Percentiles rank a stretch among this genome's conserved stretches.
phyloP scores from a whole-genome alignment of 2,329 filamentous ascomycete species.

The Monosporascus sp. region DNA sequence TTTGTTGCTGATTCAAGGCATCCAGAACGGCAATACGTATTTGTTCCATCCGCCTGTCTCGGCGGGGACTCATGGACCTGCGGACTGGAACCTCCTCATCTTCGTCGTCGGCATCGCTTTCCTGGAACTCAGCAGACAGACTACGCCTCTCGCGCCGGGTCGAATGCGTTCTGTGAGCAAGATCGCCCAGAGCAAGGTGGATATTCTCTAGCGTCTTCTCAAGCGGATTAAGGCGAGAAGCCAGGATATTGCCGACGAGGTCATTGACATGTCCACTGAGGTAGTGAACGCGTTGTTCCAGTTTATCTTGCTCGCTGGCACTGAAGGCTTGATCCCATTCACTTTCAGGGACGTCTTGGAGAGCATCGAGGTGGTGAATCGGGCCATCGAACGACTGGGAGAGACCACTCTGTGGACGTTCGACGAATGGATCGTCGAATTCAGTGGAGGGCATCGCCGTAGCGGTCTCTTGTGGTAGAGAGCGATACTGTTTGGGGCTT shows the following conservation, averaged over 20 bases:
- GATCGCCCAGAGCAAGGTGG: slow-evolving; percentile 59
- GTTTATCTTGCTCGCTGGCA: slow-evolving; percentile 76
- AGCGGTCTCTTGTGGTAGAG: slow-evolving; percentile 41
- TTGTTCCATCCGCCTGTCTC: slow-evolving; percentile 77
- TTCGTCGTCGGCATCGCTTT: slow-evolving; percentile 93
- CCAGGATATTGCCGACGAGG: slow-evolving; percentile 72
- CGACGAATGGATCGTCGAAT: slow-evolving; percentile 59
- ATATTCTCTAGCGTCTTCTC: slow-evolving; percentile 76
- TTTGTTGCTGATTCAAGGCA: slow-evolving; percentile 59
- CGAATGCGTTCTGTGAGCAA: slow-evolving; percentile 51
- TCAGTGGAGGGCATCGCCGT: slow-evolving; percentile 47
- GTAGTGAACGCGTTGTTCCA: slow-evolving; percentile 76
- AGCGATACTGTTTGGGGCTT: slow-evolving; percentile 54
- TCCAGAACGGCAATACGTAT: slow-evolving; percentile 72
- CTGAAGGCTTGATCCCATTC: slow-evolving; percentile 90
- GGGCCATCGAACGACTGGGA: slow-evolving; percentile 48
- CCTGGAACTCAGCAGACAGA: slow-evolving; percentile 62
- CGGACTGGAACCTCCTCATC: slow-evolving; percentile 65
- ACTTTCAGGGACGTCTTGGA: slow-evolving; percentile 64
- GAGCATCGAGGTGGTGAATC: slow-evolving; percentile 59
- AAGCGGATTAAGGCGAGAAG: slow-evolving; percentile 72
- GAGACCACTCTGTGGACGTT: slow-evolving; percentile 40
- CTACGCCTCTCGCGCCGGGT: slow-evolving; percentile 59
- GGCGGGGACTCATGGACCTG: slow-evolving; percentile 71
- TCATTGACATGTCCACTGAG: slow-evolving; percentile 89